A percentile compares a stretch with the other conserved stretches of the same genome.
phyloP scores from a whole-genome alignment of 495 filamentous ascomycete genomes.

The Tuber borchii region DNA sequence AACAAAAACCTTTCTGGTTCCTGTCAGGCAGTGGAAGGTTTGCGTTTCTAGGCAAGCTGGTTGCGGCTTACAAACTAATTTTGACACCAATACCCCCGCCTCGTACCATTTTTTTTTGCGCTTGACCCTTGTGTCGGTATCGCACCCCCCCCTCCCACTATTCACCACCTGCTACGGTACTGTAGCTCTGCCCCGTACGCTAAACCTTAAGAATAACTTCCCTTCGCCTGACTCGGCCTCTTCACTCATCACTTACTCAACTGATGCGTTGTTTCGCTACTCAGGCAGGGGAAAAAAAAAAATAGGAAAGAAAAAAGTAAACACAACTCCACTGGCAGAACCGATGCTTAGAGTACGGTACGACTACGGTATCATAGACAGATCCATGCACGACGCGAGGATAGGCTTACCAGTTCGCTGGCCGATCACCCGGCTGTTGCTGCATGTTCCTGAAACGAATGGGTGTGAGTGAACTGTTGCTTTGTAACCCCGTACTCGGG shows the following conservation, averaged over 20 bases:
- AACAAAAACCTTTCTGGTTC: too few species aligned
- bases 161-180: too few species aligned
- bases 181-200: not conserved
- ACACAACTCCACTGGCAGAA: not conserved
- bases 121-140: too few species aligned
- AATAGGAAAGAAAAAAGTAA: not conserved
- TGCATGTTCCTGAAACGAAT: constrained; percentile 3
- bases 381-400: not conserved
- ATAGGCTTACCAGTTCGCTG: not conserved
- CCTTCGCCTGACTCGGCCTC: not conserved
- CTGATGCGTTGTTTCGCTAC: constrained; percentile 1
- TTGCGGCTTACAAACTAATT: too few species aligned
- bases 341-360: not conserved
- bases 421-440: not conserved
- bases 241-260: not conserved
- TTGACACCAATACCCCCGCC: too few species aligned
- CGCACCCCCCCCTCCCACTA: too few species aligned
- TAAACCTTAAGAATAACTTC: not conserved
- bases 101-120: too few species aligned
- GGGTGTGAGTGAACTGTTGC: constrained; percentile 1
- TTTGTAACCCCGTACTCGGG: not conserved
- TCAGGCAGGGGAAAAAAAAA: not conserved
- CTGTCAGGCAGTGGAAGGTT: too few species aligned
- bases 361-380: not conserved
- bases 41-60: too few species aligned